These are phyloP conservation scores for Diospyros kaki DNA, from an alignment of 148 eudicot species.

Conservation along the genomic window DNA sequence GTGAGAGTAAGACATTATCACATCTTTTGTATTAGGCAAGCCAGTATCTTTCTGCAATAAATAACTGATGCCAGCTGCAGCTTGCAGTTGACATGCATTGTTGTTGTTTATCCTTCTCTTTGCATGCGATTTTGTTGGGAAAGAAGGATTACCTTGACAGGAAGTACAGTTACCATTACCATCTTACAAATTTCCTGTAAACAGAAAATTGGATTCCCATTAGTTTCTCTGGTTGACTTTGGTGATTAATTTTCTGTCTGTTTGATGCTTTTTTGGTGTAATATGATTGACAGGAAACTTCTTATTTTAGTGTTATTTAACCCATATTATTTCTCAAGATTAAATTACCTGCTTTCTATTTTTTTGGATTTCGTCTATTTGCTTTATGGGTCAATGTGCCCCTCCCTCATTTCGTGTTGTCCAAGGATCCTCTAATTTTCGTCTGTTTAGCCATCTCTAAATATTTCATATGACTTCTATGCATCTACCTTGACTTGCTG, in stretches of 20 bases:
- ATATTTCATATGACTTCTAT: too few relatives aligned
- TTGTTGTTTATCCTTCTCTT: background rate
- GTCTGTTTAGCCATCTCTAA: too few relatives aligned
- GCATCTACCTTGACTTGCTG: too few relatives aligned
- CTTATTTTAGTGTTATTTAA: background rate
- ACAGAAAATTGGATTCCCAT: background rate
- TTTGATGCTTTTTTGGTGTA: background rate
- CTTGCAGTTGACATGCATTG: background rate
- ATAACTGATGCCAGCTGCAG: background rate
- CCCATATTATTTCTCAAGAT: background rate
- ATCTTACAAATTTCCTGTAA: background rate
- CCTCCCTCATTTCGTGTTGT: too few relatives aligned
- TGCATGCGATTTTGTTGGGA: background rate
- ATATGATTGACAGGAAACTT: background rate
- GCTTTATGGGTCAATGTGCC: background rate
- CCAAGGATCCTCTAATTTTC: too few relatives aligned
- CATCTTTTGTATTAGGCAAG: background rate
- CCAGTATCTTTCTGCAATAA: background rate
- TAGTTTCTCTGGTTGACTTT: background rate
- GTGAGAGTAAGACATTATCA: background rate
- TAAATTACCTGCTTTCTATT: background rate
- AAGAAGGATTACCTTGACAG: background rate
- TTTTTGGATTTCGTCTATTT: background rate
- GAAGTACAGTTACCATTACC: background rate
- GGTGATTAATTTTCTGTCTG: background rate